Conservation (phyloP, 2,329 filamentous ascomycete species). For the Pyricularia grisea region DNA sequence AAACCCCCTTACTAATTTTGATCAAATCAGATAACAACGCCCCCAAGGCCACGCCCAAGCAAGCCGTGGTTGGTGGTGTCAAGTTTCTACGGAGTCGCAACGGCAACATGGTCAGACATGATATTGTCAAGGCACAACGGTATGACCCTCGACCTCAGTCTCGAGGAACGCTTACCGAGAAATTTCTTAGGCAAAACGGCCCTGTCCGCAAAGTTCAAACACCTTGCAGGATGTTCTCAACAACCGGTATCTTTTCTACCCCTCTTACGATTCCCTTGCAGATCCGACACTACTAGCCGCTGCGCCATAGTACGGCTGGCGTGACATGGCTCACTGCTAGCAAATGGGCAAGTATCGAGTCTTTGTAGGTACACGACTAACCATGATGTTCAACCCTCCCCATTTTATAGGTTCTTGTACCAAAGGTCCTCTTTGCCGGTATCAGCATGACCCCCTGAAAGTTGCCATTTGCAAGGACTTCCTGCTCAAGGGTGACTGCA, state of each 20-base stretch:
- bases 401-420: conserved; percentile 65
- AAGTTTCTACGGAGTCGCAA: conserved; percentile 79
- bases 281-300: neutral
- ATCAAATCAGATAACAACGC: conserved; percentile 36
- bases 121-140: conserved; percentile 61
- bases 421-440: conserved; percentile 72
- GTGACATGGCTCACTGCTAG: neutral
- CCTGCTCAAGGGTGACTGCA: conserved; percentile 70
- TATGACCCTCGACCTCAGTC: conserved; percentile 34
- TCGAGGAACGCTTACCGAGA: conserved; percentile 27
- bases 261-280: conserved; percentile 3
- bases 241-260: conserved; percentile 46
- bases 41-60: conserved; percentile 64
- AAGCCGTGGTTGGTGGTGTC: conserved; percentile 63
- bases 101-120: conserved; percentile 74
- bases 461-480: conserved; percentile 87
- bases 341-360: neutral
- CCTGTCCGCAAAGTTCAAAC: conserved; percentile 59
- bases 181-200: conserved; percentile 34
- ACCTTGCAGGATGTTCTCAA: conserved; percentile 63
- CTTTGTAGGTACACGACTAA: conserved; percentile 28
- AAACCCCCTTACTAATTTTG: neutral
- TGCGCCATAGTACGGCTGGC: neutral
- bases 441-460: conserved; percentile 74
- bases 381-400: conserved; percentile 10